phyloP scores from a whole-genome alignment of 192 early-diverging fungal species.

The Neocallimastix lanati region DNA sequence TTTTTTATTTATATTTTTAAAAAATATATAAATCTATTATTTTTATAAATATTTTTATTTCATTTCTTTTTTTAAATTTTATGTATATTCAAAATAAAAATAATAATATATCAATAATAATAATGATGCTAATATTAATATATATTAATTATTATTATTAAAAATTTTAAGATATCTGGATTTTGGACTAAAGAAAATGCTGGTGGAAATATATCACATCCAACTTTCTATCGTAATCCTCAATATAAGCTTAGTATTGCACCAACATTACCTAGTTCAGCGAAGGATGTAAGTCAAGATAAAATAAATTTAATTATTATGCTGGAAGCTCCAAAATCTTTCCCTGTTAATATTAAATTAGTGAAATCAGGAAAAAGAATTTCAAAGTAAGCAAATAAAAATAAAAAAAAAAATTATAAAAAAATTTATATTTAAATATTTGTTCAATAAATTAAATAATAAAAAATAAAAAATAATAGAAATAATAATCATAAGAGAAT shows the following conservation, averaged over 20 bases:
- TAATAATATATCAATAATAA: background rate
- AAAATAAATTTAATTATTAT: conserved; percentile 19
- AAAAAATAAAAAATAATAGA: too few species aligned
- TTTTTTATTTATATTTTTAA: too few species aligned
- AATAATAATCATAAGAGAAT: too few species aligned
- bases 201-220: conserved; percentile 52
- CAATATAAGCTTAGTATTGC: conserved; percentile 47
- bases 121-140: conserved; percentile 1
- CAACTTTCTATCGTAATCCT: conserved; percentile 59
- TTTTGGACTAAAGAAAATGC: conserved; percentile 57
- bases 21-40: too few species aligned
- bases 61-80: too few species aligned
- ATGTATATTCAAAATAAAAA: too few species aligned
- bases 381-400: conserved; percentile 23
- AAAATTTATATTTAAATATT: too few species aligned
- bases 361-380: conserved; percentile 53
- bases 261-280: background rate
- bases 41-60: too few species aligned
- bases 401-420: conserved; percentile 8
- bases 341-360: conserved; percentile 46
- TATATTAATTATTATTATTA: background rate
- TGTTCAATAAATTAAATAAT: too few species aligned
- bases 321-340: conserved; percentile 46
- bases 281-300: background rate
- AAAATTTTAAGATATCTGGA: conserved; percentile 23